Base-by-base conservation (phyloP, 2,329 filamentous ascomycete species). In the Hypomyces perniciosus region DNA sequence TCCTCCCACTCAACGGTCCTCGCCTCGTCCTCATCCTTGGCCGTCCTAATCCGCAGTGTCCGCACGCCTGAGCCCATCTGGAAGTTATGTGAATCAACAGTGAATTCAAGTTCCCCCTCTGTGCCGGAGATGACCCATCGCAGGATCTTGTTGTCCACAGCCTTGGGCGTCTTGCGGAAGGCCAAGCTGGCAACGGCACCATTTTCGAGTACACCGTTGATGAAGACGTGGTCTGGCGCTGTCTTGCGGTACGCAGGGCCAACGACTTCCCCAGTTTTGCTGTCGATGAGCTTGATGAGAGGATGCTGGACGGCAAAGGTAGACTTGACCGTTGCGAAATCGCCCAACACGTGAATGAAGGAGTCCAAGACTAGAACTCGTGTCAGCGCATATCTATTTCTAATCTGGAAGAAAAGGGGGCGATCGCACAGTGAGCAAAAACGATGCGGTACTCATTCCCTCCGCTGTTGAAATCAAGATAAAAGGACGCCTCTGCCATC, bases 51-150 rank as follows among this genome's bases (percentile, higher is more conserved):
- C 4, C 40, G 44, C 30, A 52, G 28, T 7, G 33, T 35, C 8
- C 34, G 40, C 29, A 13, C 20, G 20, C 10, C 29, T 7, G 27
- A 13, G 4, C 50, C 50, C 49, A 69, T 68, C 10, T 64, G 54
- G 62, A 66, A 68, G 12, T 58, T 56, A 38, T 66, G 64, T 5
- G 64, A 59, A 1, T 57, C 38, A 8, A 61, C 63, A 41, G 60
- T 65, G 6, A 46, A 65, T 59, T 52, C 50, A 10, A 20, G 58
- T 57, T 69, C 66, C 1, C 68, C 69, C 45, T 68, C 57, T 6
- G 62, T 67, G 12, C 68, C 69, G 1, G 64, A 62, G 50, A 72
- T 70, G 29, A 63, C 51, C 67, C 68, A 72, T 10, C 60, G 61
- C 26, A 65, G 46, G 8, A 53, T 56, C n/a, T 51, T 51, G 5